Evolutionary conservation across 176 grass and related monocot species (phyloP).

Genomic region (Cenchrus fungigraminus): DNA sequence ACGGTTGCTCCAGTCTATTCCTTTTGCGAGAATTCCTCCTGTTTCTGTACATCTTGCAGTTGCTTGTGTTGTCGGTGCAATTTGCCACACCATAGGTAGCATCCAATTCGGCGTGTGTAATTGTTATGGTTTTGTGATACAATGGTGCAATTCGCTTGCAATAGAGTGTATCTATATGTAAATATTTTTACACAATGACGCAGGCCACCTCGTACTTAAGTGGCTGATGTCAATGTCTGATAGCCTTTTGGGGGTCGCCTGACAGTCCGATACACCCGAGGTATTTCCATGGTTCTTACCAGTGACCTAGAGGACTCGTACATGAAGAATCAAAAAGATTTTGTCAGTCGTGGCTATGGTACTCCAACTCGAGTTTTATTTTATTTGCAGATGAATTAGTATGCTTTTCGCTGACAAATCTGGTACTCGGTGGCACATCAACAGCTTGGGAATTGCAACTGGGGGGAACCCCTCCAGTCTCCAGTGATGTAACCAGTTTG

Average conservation of each 20-base stretch:
- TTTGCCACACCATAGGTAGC: constrained; percentile 5
- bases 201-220: constrained; percentile 1
- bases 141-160: constrained; percentile 19
- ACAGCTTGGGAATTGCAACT: neutral
- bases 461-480: neutral
- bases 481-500: neutral
- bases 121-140: constrained; percentile 4
- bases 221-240: constrained; percentile 17
- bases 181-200: neutral
- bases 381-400: neutral
- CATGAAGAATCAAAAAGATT: neutral
- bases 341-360: neutral
- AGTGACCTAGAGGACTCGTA: neutral
- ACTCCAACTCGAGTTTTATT: constrained; percentile 4
- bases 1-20: neutral
- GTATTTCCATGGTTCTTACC: neutral
- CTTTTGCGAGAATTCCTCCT: neutral
- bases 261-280: neutral
- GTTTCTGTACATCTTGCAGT: neutral
- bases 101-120: neutral
- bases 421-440: constrained; percentile 1
- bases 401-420: neutral
- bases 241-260: neutral
- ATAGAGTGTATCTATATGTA: constrained; percentile 19
- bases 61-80: neutral